Conservation (phyloP, 345 rosid species). For the Corymbia maculata region DNA sequence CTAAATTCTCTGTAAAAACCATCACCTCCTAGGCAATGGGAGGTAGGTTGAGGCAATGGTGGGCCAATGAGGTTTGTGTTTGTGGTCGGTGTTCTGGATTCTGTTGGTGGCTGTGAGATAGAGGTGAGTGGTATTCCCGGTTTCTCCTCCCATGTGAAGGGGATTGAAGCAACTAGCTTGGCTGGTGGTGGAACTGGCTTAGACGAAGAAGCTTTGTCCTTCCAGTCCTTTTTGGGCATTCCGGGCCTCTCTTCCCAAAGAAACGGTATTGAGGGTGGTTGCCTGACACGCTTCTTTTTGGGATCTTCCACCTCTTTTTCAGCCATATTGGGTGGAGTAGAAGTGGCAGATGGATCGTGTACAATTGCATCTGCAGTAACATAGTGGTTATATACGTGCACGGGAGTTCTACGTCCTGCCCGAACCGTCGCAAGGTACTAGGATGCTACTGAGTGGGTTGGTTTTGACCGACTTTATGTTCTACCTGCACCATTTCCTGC, state of each 20-base stretch:
- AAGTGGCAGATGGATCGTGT: neutral
- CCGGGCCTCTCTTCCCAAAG: conserved; percentile 87
- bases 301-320: conserved; percentile 2
- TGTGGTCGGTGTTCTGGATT: neutral
- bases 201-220: conserved; percentile 21
- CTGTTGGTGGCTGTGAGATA: neutral
- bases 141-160: conserved; percentile 13
- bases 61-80: neutral
- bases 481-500: neutral
- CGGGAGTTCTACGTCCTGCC: neutral
- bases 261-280: conserved; percentile 73
- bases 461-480: neutral
- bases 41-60: neutral
- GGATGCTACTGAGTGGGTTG: neutral
- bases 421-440: neutral
- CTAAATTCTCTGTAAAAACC: neutral
- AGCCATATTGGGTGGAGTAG: conserved; percentile 10
- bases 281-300: conserved; percentile 30
- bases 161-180: conserved; percentile 25
- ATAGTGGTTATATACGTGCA: neutral
- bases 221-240: conserved; percentile 65
- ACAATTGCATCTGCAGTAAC: neutral
- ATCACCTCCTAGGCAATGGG: neutral
- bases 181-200: conserved; percentile 13
- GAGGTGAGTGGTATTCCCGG: conserved; percentile 10